These are phyloP conservation scores for Cladosporium halotolerans DNA, from an alignment of 2,329 filamentous ascomycete genomes.

Conservation along the genomic window DNA sequence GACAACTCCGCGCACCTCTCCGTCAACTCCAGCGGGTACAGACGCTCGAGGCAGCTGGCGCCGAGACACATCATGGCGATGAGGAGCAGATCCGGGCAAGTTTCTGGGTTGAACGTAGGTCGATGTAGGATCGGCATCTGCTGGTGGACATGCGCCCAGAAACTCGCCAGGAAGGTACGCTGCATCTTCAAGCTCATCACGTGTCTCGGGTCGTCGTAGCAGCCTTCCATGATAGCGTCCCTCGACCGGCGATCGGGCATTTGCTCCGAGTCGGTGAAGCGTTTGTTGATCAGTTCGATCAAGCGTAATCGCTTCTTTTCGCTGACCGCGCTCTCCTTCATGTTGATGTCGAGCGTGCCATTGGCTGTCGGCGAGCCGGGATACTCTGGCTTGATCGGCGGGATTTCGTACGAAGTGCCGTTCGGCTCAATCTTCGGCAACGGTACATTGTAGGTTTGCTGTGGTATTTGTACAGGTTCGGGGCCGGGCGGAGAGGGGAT, in stretches of 20 bases:
- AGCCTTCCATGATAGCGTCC: conserved; percentile 70
- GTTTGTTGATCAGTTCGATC: conserved; percentile 70
- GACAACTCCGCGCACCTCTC: conserved; percentile 75
- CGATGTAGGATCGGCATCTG: conserved; percentile 93
- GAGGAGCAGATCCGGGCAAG: conserved; percentile 75
- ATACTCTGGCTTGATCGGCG: not conserved
- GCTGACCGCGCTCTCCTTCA: conserved; percentile 73
- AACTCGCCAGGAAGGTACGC: conserved; percentile 87
- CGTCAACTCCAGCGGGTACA: conserved; percentile 66
- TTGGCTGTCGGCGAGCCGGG: conserved; percentile 13
- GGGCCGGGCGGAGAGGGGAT: conserved; percentile 20
- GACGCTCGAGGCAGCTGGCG: conserved; percentile 80
- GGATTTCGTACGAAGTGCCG: conserved; percentile 5
- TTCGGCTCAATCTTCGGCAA: conserved; percentile 23
- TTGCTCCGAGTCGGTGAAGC: conserved; percentile 76
- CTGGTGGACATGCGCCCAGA: conserved; percentile 91
- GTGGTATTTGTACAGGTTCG: conserved; percentile 14
- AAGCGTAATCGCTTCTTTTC: conserved; percentile 76
- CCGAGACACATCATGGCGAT: conserved; percentile 89
- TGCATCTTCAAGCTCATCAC: conserved; percentile 85
- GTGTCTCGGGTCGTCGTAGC: conserved; percentile 57
- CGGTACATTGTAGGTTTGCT: conserved; percentile 14
- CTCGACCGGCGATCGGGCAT: conserved; percentile 68
- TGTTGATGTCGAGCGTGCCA: conserved; percentile 60
- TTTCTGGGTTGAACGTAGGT: conserved; percentile 84